Evolutionary conservation across 2,329 filamentous ascomycete species (phyloP), one percentile per base, ranked within the genome.

Genomic region (Dendrostoma leiphaemia): DNA sequence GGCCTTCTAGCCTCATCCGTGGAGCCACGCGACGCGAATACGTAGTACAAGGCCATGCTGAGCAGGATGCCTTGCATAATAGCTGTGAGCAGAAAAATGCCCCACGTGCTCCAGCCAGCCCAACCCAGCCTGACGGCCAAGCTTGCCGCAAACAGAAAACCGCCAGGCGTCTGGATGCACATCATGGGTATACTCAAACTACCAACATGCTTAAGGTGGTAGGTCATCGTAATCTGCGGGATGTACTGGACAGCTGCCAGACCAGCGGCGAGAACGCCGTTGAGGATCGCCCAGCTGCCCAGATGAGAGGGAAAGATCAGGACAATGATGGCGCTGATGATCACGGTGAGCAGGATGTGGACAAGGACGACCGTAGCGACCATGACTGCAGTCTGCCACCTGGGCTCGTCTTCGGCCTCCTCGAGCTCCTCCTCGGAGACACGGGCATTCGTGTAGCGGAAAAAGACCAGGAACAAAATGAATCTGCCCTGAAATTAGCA

Each of bases 171-270:
- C 70, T 99, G 94, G 31, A 99, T 96, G 67, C 89, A 89, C 92
- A 99, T 97, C 88, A 97, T 97, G 4, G 91, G 88, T 53, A 99
- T 94, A 65, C 91, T 96, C 63, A 99, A 74, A 68, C 91, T 96
- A 51, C 91, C 91, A 2, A 96, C 88, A 63, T 92, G 87, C 67
- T 93, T 89, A 54, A 97, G 76, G 49, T 78, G 82, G 73, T 90
- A 95, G 0, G 94, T 99, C 49, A 89, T 97, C 74, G 86, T 91
- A 60, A 99, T 96, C 72, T 99, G 94, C 0, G 94, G 94, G 15
- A 99, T 76, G 71, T 97, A 99, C 72, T 99, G 94, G 21, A 97
- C 81, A 0, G 84, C 88, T 0, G 94, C 90, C 5, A 99, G 82
- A 1, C 83, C 71, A 0, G 90, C 89, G 17, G 90, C 85, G 68